Percentiles rank a stretch among this genome's conserved stretches.
phyloP scores from a whole-genome alignment of 352 stramenopile species.

The Phytophthora pluvialis region DNA sequence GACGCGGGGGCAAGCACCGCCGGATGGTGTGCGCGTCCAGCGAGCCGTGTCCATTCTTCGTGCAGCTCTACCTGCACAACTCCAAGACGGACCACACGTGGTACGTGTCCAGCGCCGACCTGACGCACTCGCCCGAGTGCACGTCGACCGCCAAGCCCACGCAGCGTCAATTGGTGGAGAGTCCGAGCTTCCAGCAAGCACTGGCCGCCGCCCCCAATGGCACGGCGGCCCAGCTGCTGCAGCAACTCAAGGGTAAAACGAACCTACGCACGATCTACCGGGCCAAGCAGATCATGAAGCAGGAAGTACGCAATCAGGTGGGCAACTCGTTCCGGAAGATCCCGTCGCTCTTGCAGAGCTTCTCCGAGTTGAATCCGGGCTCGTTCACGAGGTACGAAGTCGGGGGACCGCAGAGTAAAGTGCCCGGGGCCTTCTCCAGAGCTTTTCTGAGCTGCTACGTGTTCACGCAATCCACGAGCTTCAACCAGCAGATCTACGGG shows the following conservation, averaged over 20 bases:
- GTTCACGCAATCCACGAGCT: constrained; percentile 43
- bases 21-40: constrained; percentile 52
- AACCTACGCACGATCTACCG: constrained; percentile 68
- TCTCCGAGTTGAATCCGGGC: constrained; percentile 43
- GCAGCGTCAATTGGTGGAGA: constrained; percentile 58
- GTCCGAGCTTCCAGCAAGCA: constrained; percentile 47
- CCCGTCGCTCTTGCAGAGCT: constrained; percentile 46
- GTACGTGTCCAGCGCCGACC: constrained; percentile 66
- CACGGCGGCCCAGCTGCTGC: constrained; percentile 44
- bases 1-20: constrained; percentile 68
- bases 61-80: constrained; percentile 70
- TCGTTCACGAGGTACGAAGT: constrained; percentile 43
- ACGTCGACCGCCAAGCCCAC: constrained; percentile 60
- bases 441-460: constrained; percentile 56
- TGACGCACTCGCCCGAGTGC: constrained; percentile 50
- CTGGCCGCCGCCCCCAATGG: constrained; percentile 38
- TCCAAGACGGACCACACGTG: constrained; percentile 58
- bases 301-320: constrained; percentile 38
- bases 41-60: constrained; percentile 62
- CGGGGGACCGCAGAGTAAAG: constrained; percentile 19
- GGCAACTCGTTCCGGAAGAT: constrained; percentile 50
- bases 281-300: constrained; percentile 55
- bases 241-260: constrained; percentile 41
- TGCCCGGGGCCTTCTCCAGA: constrained; percentile 42
- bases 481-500: constrained; percentile 66